These are phyloP conservation scores for Gloeopeniophorella convolvens DNA, from an alignment of 768 basidiomycete genomes.

Conservation along the genomic window DNA sequence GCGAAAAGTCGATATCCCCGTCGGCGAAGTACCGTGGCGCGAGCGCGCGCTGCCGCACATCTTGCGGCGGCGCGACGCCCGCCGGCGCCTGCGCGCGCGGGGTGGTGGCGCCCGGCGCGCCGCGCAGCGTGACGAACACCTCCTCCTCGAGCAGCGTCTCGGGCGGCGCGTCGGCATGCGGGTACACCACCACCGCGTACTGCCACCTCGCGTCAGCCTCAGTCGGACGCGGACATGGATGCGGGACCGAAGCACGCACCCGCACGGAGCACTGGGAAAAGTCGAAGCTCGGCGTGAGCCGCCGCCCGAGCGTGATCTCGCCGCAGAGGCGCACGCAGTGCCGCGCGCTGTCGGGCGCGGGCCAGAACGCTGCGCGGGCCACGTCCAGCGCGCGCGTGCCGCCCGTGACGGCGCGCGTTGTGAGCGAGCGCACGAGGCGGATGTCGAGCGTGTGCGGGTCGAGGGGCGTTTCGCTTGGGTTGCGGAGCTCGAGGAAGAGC, in stretches of 20 bases:
- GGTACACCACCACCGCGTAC: conserved; percentile 12
- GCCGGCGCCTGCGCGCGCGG: conserved; percentile 4
- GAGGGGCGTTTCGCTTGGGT: not conserved
- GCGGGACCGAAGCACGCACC: not conserved
- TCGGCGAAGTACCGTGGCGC: not conserved
- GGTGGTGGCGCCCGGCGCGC: conserved; percentile 12
- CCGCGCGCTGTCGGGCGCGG: not conserved
- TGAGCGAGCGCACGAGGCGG: conserved; percentile 11
- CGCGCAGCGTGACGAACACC: conserved; percentile 19
- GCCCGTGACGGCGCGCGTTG: not conserved
- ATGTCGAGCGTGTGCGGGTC: conserved; percentile 4
- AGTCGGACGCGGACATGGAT: too few relatives aligned
- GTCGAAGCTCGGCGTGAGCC: conserved; percentile 9
- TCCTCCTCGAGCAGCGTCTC: conserved; percentile 21
- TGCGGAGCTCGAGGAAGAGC: conserved; percentile 4
- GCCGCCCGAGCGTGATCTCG: not conserved
- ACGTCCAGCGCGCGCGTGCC: not conserved
- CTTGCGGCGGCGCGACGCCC: not conserved
- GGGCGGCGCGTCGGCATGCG: too few relatives aligned
- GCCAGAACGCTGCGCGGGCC: conserved; percentile 13
- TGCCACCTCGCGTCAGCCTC: too few relatives aligned
- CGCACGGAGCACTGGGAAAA: conserved; percentile 9
- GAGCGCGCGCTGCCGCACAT: not conserved
- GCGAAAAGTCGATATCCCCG: not conserved
- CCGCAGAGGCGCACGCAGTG: conserved; percentile 7